Percentiles rank a stretch among this genome's conserved stretches.
These are phyloP conservation scores for Populus deltoides DNA, from an alignment of 345 rosid genomes.

Conservation along the genomic window DNA sequence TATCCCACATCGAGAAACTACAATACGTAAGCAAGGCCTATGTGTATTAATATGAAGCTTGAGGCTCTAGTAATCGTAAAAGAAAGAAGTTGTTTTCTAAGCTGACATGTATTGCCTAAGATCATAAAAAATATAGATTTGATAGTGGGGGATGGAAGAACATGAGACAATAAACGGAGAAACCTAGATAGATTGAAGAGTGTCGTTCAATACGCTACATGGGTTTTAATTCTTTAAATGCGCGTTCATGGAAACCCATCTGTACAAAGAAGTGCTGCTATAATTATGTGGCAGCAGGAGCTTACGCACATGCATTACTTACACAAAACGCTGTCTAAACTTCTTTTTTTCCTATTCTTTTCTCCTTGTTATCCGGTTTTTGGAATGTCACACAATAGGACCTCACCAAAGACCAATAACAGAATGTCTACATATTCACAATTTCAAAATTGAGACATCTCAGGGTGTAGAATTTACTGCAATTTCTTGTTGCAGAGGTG, in stretches of 20 bases:
- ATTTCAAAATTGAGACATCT: constrained; percentile 26
- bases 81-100: too few relatives aligned
- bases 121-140: too few relatives aligned
- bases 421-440: constrained; percentile 38
- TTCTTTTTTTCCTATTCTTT: neutral
- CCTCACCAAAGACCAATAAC: constrained; percentile 11
- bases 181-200: neutral
- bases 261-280: constrained; percentile 29
- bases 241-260: constrained; percentile 22
- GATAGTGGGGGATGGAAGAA: too few relatives aligned
- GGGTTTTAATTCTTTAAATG: neutral
- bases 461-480: constrained; percentile 63
- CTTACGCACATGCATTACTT: neutral
- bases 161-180: neutral
- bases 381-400: constrained; percentile 8
- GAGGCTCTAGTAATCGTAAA: fast-evolving
- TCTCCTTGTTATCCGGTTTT: neutral
- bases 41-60: too few relatives aligned
- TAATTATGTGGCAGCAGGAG: constrained; percentile 16
- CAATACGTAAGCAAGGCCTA: too few relatives aligned
- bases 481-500: constrained; percentile 46
- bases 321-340: constrained; percentile 3
- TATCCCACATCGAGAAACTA: too few relatives aligned
- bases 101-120: fast-evolving
- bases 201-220: constrained; percentile 8